phyloP scores from a whole-genome alignment of 2,329 filamentous ascomycete genomes.

The Pseudocercospora fijiensis region DNA sequence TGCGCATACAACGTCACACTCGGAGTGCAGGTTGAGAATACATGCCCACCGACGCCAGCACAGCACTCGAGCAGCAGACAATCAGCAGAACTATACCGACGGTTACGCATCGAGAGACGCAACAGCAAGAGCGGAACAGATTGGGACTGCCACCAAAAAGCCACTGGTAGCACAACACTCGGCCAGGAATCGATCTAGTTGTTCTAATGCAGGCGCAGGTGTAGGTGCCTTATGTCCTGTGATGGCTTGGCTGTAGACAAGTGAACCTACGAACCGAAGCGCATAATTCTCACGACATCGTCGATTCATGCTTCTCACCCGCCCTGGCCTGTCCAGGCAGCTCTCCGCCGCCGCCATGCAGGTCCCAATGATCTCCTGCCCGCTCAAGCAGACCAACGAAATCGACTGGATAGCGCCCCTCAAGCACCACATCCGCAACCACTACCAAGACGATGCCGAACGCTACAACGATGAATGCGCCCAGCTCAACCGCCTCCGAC shows the following conservation, averaged over 20 bases:
- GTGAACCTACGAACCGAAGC: not conserved
- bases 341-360: constrained; percentile 63
- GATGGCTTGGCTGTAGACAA: constrained; percentile 7
- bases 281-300: not conserved
- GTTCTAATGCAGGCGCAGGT: not conserved
- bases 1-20: constrained; percentile 3
- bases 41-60: not conserved
- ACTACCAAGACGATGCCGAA: constrained; percentile 95
- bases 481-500: constrained; percentile 87
- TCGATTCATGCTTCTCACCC: constrained; percentile 39
- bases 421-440: constrained; percentile 88
- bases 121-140: not conserved
- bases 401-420: constrained; percentile 95
- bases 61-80: not conserved
- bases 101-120: not conserved
- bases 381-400: constrained; percentile 90
- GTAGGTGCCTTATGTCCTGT: not conserved
- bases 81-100: not conserved
- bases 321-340: constrained; percentile 36
- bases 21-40: not conserved
- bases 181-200: not conserved
- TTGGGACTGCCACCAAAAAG: not conserved
- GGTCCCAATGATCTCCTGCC: constrained; percentile 92
- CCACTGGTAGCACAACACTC: not conserved
- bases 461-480: constrained; percentile 93